These are phyloP conservation scores for Podaxis sp. DNA, from an alignment of 768 basidiomycete species.

Conservation along the genomic window DNA sequence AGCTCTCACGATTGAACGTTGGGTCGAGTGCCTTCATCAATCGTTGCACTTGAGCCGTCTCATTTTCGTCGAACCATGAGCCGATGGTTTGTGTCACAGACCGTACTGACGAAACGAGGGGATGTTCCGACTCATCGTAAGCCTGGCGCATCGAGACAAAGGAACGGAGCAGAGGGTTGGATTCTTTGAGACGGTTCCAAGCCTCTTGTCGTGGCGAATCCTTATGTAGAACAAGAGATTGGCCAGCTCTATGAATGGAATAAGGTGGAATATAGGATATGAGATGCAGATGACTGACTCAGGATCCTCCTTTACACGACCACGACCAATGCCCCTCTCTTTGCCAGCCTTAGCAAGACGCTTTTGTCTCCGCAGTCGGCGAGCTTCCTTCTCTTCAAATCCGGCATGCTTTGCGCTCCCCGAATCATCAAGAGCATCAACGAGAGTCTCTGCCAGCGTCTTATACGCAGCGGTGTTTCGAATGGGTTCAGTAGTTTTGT, in stretches of 20 bases:
- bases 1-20: slow-evolving; percentile 78
- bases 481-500: slow-evolving; percentile 92
- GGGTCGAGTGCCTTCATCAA: slow-evolving; percentile 90
- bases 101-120: slow-evolving; percentile 78
- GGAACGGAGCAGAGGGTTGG: slow-evolving; percentile 71
- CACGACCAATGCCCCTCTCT: slow-evolving; percentile 53
- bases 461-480: slow-evolving; percentile 96
- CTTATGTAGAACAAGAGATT: slow-evolving; percentile 81
- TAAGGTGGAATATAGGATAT: slow-evolving; percentile 6
- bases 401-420: slow-evolving; percentile 93
- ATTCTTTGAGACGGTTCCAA: slow-evolving; percentile 79
- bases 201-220: slow-evolving; percentile 75
- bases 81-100: slow-evolving; percentile 83
- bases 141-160: slow-evolving; percentile 59
- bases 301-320: slow-evolving; percentile 66
- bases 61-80: slow-evolving; percentile 95
- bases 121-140: slow-evolving; percentile 93
- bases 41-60: slow-evolving; percentile 92
- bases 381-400: slow-evolving; percentile 92
- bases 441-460: slow-evolving; percentile 79
- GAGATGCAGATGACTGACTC: slow-evolving; percentile 56
- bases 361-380: slow-evolving; percentile 75
- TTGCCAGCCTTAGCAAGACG: slow-evolving; percentile 87
- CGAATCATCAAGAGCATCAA: slow-evolving; percentile 93
- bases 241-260: slow-evolving; percentile 65